Percentiles rank a stretch among this genome's conserved stretches.
Evolutionary conservation across 2,329 filamentous ascomycete species (phyloP).

Genomic region (Cercospora brassicicola): DNA sequence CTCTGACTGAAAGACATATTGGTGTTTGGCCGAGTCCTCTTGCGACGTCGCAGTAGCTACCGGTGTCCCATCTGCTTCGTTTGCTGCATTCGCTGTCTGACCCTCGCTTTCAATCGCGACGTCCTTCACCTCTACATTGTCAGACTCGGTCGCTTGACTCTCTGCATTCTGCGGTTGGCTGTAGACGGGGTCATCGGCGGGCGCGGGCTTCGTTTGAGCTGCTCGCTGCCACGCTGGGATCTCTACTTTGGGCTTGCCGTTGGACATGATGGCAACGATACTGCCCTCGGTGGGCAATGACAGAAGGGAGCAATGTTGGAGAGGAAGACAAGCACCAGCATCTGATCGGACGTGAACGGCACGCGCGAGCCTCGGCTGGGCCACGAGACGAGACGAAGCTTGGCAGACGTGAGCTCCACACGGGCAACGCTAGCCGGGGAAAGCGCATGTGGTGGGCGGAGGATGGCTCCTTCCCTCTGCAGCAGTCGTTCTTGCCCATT

Average conservation of each 20-base stretch:
- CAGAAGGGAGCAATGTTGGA: background rate
- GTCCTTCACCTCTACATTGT: constrained; percentile 7
- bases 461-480: constrained; percentile 10
- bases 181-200: constrained; percentile 26
- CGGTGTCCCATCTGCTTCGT: constrained; percentile 7
- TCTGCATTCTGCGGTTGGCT: constrained; percentile 22
- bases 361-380: constrained; percentile 1
- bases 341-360: background rate
- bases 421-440: constrained; percentile 1
- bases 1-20: constrained; percentile 22
- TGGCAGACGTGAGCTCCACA: background rate
- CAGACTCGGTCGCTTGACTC: constrained; percentile 5
- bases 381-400: constrained; percentile 2
- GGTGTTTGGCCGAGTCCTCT: background rate
- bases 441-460: constrained; percentile 4
- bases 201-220: constrained; percentile 16
- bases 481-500: constrained; percentile 9
- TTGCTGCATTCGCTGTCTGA: background rate
- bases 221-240: constrained; percentile 41
- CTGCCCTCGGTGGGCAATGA: background rate
- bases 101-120: constrained; percentile 2
- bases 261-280: constrained; percentile 28
- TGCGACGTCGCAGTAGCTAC: background rate
- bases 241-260: constrained; percentile 30
- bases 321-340: background rate